Evolutionary conservation across 1,139 yeast species (phyloP), one percentile per base, ranked within the genome.

Genomic region (Hansenula sp.): DNA sequence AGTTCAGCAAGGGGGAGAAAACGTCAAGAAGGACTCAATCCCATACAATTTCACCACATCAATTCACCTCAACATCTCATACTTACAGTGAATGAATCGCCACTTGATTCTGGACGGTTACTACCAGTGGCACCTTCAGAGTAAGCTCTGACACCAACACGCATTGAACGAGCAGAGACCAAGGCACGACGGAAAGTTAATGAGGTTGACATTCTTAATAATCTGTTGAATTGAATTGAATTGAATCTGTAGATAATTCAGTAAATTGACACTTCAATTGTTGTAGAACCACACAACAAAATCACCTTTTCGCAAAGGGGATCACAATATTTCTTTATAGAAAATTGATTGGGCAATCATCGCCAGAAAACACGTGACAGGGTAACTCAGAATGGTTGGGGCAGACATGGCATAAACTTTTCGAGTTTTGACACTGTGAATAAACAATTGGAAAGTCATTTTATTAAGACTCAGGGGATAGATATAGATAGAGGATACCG

Each of bases 71-170:
- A 9, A 9, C 9, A 13, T 25, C 35, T 10, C 18, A 11, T 33
- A 63, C 71, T 50, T 54, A 68, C 71, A 53, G 70, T 66, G 64
- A 78, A 78, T 43, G 79, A 68, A 54, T 77, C 82, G 35, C 67
- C 61, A 36, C 70, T 59, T 40, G 69, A 72, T 38, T 66, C 69
- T 40, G 72, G 61, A 52, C 82, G 75, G 47, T 75, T 69, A 33
- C 77, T 65, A 45, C 82, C 82, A 40, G 77, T 68, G 52, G 75
- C 64, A 44, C 81, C 81, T 51, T 73, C 80, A 44, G 74, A 47
- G 67, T 69, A 72, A 52, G 61, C 58, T 65, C 79, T 71, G 52
- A 63, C 58, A 41, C 52, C 35, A 50, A 38, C 21, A 59, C 53
- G 49, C 57, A 62, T 42, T 48, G 61, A 45, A 57, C 64, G 59